phyloP scores from a whole-genome alignment of 2,329 filamentous ascomycete species.

The Ceratocystis smalleyi region DNA sequence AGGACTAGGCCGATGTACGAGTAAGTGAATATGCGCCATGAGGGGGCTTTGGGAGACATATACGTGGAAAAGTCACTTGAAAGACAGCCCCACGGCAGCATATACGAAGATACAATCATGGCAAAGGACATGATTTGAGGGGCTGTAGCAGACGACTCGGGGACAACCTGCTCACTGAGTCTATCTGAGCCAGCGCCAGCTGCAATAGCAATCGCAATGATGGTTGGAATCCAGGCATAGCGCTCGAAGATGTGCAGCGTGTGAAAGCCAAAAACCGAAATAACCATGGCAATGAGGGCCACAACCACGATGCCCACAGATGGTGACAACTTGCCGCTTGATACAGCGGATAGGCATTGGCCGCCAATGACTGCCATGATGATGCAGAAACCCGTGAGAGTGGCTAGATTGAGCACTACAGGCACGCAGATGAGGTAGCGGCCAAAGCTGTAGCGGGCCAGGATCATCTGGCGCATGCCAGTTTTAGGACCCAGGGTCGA shows the following conservation, averaged over 20 bases:
- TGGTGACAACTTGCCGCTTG: slow-evolving; percentile 32
- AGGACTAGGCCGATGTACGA: slow-evolving; percentile 39
- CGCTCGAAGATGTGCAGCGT: slow-evolving; percentile 43
- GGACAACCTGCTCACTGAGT: slow-evolving; percentile 32
- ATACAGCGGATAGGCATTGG: slow-evolving; percentile 40
- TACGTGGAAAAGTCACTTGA: slow-evolving; percentile 48
- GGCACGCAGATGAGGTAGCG: slow-evolving; percentile 44
- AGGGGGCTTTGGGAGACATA: slow-evolving; percentile 35
- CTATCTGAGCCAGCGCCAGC: slow-evolving; percentile 37
- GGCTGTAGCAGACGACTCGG: slow-evolving; percentile 19
- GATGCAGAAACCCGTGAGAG: slow-evolving; percentile 46
- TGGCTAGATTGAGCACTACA: slow-evolving; percentile 46
- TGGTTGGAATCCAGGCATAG: slow-evolving; percentile 40
- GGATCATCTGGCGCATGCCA: slow-evolving; percentile 50
- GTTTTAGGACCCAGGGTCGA: slow-evolving; percentile 44
- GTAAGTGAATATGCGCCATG: slow-evolving; percentile 34
- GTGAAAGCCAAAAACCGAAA: slow-evolving; percentile 47
- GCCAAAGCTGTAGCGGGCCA: slow-evolving; percentile 47
- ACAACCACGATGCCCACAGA: slow-evolving; percentile 47
- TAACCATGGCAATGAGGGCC: slow-evolving; percentile 38
- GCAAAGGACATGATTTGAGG: slow-evolving; percentile 38
- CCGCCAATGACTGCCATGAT: slow-evolving; percentile 47
- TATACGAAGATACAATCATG: slow-evolving; percentile 46
- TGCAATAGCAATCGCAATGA: slow-evolving; percentile 39
- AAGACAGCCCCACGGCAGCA: slow-evolving; percentile 45